Evolutionary conservation across 2,329 filamentous ascomycete species (phyloP).

Genomic region (Pestalotiopsis sp.): DNA sequence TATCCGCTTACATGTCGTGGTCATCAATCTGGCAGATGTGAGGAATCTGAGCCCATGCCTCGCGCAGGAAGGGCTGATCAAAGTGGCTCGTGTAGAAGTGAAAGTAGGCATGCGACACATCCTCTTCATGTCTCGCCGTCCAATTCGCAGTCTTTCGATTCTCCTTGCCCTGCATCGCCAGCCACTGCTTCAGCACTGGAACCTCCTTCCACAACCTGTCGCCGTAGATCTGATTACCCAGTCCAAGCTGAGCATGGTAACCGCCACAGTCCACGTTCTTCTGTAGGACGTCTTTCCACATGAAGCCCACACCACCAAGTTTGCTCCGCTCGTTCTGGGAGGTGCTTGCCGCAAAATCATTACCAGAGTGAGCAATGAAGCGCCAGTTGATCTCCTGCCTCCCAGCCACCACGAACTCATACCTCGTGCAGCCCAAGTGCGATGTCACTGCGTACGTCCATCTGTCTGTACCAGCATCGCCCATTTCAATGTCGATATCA

Average conservation of each 20-base stretch:
- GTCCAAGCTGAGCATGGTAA: slow-evolving; percentile 89
- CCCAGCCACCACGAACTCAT: slow-evolving; percentile 94
- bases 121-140: slow-evolving; percentile 94
- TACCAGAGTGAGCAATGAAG: slow-evolving; percentile 93
- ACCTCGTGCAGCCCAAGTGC: slow-evolving; percentile 94
- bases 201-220: slow-evolving; percentile 97
- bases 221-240: slow-evolving; percentile 94
- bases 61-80: slow-evolving; percentile 90
- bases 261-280: slow-evolving; percentile 96
- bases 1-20: slow-evolving; percentile 85
- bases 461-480: slow-evolving; percentile 75
- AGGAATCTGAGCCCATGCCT: slow-evolving; percentile 97
- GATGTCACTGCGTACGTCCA: slow-evolving; percentile 99
- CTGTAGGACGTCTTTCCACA: slow-evolving; percentile 99
- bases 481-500: slow-evolving; percentile 87
- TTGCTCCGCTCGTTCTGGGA: slow-evolving; percentile 83
- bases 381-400: slow-evolving; percentile 91
- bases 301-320: slow-evolving; percentile 86
- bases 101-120: slow-evolving; percentile 95
- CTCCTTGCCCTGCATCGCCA: slow-evolving; percentile 89
- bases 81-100: slow-evolving; percentile 99
- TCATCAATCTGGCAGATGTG: slow-evolving; percentile 93
- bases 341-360: slow-evolving; percentile 90
- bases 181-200: slow-evolving; percentile 91
- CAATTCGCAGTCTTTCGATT: slow-evolving; percentile 87